phyloP scores from a whole-genome alignment of 2,329 filamentous ascomycete species.

The Neurospora crassa region DNA sequence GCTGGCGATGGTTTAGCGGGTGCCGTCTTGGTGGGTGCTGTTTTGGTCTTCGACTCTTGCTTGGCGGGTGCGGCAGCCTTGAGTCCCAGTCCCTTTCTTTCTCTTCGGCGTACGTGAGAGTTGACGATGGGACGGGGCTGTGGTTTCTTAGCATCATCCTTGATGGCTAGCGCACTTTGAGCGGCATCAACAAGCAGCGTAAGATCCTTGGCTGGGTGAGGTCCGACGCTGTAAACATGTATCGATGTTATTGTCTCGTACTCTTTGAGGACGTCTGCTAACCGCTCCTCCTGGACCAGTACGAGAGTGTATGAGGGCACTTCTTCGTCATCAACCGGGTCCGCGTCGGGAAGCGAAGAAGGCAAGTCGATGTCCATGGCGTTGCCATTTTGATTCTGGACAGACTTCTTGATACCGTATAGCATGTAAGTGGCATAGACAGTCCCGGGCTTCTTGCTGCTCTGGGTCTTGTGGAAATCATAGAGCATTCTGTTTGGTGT shows the following conservation, averaged over 20 bases:
- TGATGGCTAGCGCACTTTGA: slow-evolving; percentile 47
- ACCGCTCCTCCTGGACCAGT: slow-evolving; percentile 61
- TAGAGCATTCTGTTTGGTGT: slow-evolving; percentile 60
- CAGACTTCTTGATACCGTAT: slow-evolving; percentile 52
- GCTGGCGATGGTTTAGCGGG: slow-evolving; percentile 14
- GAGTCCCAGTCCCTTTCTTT: slow-evolving; percentile 28
- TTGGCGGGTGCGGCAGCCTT: slow-evolving; percentile 20
- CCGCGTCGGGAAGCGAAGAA: slow-evolving; percentile 52
- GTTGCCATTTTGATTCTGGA: slow-evolving; percentile 25
- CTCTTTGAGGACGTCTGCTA: slow-evolving; percentile 56
- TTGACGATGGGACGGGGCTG: slow-evolving; percentile 65
- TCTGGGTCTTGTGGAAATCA: slow-evolving; percentile 75
- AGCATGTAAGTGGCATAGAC: slow-evolving; percentile 92
- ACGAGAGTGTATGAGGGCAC: slow-evolving; percentile 50
- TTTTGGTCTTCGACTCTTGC: slow-evolving; percentile 10
- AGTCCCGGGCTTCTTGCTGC: slow-evolving; percentile 59
- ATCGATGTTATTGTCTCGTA: slow-evolving; percentile 70
- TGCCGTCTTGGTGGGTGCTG: slow-evolving; percentile 12
- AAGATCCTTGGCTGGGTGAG: slow-evolving; percentile 60
- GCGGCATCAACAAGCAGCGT: slow-evolving; percentile 62
- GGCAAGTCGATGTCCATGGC: slow-evolving; percentile 62
- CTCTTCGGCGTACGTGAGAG: slow-evolving; percentile 47
- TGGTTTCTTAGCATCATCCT: slow-evolving; percentile 34
- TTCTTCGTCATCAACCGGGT: slow-evolving; percentile 35
- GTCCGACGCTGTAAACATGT: slow-evolving; percentile 78